A percentile compares a stretch with the other conserved stretches of the same genome.
Evolutionary conservation across 805 yeast species (phyloP).

Genomic region (Yarrowia sp.): DNA sequence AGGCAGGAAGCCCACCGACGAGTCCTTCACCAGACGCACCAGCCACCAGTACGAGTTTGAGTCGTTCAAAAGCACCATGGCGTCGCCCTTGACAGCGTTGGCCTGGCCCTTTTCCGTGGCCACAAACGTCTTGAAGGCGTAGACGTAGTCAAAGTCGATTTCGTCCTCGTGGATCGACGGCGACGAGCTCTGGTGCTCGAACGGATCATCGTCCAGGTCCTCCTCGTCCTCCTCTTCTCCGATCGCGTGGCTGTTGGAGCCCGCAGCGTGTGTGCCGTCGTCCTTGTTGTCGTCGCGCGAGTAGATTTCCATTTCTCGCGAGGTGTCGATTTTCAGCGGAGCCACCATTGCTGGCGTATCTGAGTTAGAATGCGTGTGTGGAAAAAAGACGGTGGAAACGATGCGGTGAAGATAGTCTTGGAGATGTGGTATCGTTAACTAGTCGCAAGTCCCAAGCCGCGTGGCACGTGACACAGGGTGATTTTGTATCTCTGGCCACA

Average conservation of each 20-base stretch:
- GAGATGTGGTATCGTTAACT: too few species aligned
- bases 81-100: conserved; percentile 76
- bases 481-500: too few species aligned
- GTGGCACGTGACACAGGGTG: too few species aligned
- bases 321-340: conserved; percentile 38
- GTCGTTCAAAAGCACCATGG: conserved; percentile 82
- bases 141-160: conserved; percentile 79
- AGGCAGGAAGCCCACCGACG: conserved; percentile 91
- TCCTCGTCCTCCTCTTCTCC: conserved; percentile 39
- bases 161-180: conserved; percentile 62
- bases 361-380: neutral
- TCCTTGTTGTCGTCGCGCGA: conserved; percentile 33
- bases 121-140: conserved; percentile 83
- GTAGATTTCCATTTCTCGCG: conserved; percentile 32
- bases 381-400: too few species aligned
- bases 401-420: too few species aligned
- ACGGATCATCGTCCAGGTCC: conserved; percentile 47
- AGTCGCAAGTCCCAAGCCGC: too few species aligned
- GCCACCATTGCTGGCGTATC: conserved; percentile 39
- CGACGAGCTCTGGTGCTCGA: conserved; percentile 66
- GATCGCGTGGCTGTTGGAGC: neutral
- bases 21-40: conserved; percentile 64
- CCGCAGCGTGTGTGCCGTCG: neutral
- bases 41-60: conserved; percentile 98
- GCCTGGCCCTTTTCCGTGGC: conserved; percentile 97